Base-by-base conservation (phyloP, 208 protist genomes). In the Spongospora subterranea region DNA sequence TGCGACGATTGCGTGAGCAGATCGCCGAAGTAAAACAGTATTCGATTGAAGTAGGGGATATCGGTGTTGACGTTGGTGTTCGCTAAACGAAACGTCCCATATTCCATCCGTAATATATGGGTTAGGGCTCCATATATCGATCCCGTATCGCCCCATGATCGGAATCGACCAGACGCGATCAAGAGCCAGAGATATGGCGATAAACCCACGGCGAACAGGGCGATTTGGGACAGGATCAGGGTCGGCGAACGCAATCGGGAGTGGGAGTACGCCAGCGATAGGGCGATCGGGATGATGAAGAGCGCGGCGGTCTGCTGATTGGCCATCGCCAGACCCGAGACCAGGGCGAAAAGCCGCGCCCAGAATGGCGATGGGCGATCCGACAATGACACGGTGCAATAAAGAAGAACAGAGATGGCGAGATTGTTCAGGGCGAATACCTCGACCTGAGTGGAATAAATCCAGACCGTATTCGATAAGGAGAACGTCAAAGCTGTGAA, bases 381-480 rank as follows among this genome's bases (percentile, higher is more conserved):
- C 29, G 54, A 65, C 54, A 65, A 29, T 29, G 20, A 65, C 29
- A 65, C 54, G 54, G n/a, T 82, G 6, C 17, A 35, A 6, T 17
- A 82, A 43, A 82, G 6, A 35, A 82, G n/a, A 20, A 82, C 6
- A 40, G 71, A 20, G 11, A 82, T 35, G 71, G 35, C 11, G n/a
- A 82, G 40, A 82, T 82, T 82, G n/a, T 82, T 82, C n/a, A 82
- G 35, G 6, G 71, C 35, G n/a, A 82, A 82, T 35, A 82, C 71
- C 35, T 82, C 71, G 13, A 43, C 40, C 40, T 82, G 71, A 35
- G 71, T 82, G 35, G 71, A 35, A 82, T 82, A 82, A 13, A n/a
- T 82, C 6, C 6, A 82, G 17, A 82, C 71, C 6, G 71, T 82
- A 6, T 6, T 20, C n/a, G 71, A 82, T 6, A 82, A 82, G 6